Base-by-base conservation (phyloP, 495 filamentous ascomycete species). In the Podospora bellae-mahoneyi region DNA sequence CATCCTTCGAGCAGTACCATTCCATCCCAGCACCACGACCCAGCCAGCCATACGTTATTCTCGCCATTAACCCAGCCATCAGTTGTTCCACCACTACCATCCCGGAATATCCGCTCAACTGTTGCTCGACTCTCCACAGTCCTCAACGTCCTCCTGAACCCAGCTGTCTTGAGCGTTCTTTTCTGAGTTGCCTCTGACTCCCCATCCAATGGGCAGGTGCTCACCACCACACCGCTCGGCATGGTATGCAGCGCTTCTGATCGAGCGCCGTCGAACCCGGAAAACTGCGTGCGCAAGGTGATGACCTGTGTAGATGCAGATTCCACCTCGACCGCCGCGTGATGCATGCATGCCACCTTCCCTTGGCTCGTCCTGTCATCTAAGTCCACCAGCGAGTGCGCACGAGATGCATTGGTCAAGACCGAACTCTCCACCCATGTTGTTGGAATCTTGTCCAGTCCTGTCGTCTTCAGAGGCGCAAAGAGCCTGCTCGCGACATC, bases 1-100 rank as follows among this genome's bases (percentile, higher is more conserved):
- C 86, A 89, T 9, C 86, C 86, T 69, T 88, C 85, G 15, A 88
- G 72, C 65, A 89, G 61, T 10, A 88, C 86, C 86, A 88, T 87
- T 0, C 86, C 86, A 78, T 89, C 86, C 86, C 86, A 88, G 67
- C 86, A 87, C 86, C 86, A 89, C 0, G 82, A 81, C 19, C 86
- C 86, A 7, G 79, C 82, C 32, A 88, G 67, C 75, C 78, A 87
- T 7, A 88, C 81, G 16, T 79, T 76, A 1, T 74, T 78, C 48
- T 84, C 79, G 0, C 85, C 85, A 68, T 86, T 87, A 23, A 64
- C 67, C 68, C 69, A 73, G 16, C 23, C 13, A 1, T 65, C 54
- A 34, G 39, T 58, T 20, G 18, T 58, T 19, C 13, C 55, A 58
- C 6, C 39, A 9, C n/a, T 7, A 58, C n/a, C 64, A 58, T 26